Evolutionary conservation across 805 yeast species (phyloP).

Genomic region (Candida morakotiae): DNA sequence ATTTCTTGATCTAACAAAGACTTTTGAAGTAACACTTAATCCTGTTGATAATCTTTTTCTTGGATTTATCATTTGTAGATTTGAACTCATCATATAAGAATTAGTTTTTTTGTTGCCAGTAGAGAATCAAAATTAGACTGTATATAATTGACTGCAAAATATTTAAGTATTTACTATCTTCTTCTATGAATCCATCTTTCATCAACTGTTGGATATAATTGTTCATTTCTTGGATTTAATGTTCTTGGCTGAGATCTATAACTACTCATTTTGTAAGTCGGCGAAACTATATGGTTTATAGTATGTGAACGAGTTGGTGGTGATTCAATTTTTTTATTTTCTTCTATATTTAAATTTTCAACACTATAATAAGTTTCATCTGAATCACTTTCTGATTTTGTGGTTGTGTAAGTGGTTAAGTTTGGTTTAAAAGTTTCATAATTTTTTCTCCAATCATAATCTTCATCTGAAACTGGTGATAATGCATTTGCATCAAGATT

Average conservation of each 20-base stretch:
- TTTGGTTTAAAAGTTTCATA: not conserved
- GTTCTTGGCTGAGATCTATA: slow-evolving; percentile 2
- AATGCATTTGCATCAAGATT: slow-evolving; percentile 8
- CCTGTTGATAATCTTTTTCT: slow-evolving; percentile 38
- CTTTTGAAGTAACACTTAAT: slow-evolving; percentile 73
- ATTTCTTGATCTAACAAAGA: slow-evolving; percentile 83
- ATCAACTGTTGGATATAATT: not conserved
- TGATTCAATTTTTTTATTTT: not conserved
- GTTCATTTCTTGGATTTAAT: not conserved
- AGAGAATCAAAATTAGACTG: not conserved
- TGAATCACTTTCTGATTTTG: slow-evolving; percentile 2
- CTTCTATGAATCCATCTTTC: slow-evolving; percentile 4
- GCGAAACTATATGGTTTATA: not conserved
- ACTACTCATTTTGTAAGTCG: not conserved
- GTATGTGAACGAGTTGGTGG: slow-evolving; percentile 1
- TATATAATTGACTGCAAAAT: slow-evolving; percentile 3
- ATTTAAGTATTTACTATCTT: not conserved
- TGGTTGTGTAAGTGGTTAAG: not conserved
- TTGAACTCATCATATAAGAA: slow-evolving; percentile 3
- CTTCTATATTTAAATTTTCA: slow-evolving; percentile 5
- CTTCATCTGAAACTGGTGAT: slow-evolving; percentile 7
- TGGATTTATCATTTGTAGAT: slow-evolving; percentile 15
- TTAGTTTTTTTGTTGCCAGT: not conserved
- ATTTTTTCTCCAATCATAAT: not conserved
- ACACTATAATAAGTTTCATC: slow-evolving; percentile 10